These are phyloP conservation scores for Tritrichomonas foetus DNA, from an alignment of 208 protist genomes.

Conservation along the genomic window DNA sequence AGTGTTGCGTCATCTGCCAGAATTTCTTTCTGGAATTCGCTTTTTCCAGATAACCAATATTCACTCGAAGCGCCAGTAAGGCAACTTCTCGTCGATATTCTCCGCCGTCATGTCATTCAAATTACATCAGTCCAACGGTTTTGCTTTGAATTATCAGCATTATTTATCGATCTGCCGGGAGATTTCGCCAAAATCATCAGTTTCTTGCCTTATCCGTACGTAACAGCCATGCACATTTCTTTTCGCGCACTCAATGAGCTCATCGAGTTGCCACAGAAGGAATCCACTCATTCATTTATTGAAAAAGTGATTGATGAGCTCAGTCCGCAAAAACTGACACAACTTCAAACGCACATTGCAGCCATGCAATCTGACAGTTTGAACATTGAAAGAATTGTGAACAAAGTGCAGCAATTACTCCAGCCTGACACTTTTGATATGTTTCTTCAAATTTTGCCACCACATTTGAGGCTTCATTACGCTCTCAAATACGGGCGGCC, in stretches of 20 bases:
- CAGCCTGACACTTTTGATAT: background rate
- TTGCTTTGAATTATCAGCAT: background rate
- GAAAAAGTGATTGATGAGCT: too few species aligned
- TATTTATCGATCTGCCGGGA: background rate
- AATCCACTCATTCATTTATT: too few species aligned
- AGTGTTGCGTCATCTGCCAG: background rate
- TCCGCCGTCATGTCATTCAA: background rate
- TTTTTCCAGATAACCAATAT: background rate
- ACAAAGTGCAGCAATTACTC: background rate
- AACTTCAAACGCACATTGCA: too few species aligned
- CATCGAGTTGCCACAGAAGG: too few species aligned
- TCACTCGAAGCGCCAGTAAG: background rate
- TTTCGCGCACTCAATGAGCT: too few species aligned
- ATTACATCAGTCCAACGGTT: background rate
- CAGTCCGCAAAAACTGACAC: too few species aligned
- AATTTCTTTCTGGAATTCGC: background rate
- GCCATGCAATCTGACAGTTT: background rate
- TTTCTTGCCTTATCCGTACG: background rate
- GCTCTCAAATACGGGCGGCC: background rate
- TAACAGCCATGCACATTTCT: background rate
- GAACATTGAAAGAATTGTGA: background rate
- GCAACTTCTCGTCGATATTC: background rate
- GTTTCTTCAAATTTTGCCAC: background rate
- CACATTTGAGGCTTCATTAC: background rate
- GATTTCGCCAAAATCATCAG: background rate